These are phyloP conservation scores for Aschersonia sp. DNA, from an alignment of 2,329 filamentous ascomycete species.

Conservation along the genomic window DNA sequence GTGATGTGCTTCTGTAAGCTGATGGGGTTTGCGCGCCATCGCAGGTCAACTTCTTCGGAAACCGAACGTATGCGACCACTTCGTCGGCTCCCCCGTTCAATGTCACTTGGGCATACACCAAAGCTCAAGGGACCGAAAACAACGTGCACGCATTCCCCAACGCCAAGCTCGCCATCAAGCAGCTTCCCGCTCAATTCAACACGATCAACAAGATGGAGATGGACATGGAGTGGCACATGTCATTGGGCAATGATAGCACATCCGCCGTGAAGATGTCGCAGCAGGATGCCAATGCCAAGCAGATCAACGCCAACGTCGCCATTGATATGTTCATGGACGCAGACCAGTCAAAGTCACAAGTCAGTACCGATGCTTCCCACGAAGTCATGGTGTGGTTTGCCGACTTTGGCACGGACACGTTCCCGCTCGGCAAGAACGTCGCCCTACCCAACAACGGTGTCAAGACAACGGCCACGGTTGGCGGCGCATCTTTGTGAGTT, in stretches of 20 bases:
- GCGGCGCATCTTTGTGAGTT: constrained; percentile 28
- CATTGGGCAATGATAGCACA: constrained; percentile 22
- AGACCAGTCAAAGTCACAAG: constrained; percentile 22
- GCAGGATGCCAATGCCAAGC: constrained; percentile 15
- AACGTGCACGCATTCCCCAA: constrained; percentile 41
- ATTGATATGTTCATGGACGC: constrained; percentile 43
- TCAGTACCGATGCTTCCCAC: constrained; percentile 26
- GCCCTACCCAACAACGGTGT: constrained; percentile 9
- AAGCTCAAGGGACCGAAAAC: constrained; percentile 14
- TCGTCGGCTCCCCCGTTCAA: constrained; percentile 32
- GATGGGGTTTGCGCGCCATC: not conserved
- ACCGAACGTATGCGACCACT: constrained; percentile 32
- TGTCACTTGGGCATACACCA: constrained; percentile 37
- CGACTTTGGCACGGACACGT: constrained; percentile 27
- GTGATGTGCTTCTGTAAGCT: no score
- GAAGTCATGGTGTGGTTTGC: constrained; percentile 47
- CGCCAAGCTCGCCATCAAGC: constrained; percentile 27
- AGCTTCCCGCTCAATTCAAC: constrained; percentile 27
- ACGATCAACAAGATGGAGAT: constrained; percentile 24
- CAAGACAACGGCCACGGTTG: constrained; percentile 19
- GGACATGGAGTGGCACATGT: constrained; percentile 33
- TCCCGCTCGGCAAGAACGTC: constrained; percentile 27
- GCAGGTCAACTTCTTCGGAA: constrained; percentile 11
- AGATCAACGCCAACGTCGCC: constrained; percentile 39
- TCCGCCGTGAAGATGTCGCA: constrained; percentile 18